Conservation (phyloP, 2,329 filamentous ascomycete genomes). For the Fusarium sublunatum region DNA sequence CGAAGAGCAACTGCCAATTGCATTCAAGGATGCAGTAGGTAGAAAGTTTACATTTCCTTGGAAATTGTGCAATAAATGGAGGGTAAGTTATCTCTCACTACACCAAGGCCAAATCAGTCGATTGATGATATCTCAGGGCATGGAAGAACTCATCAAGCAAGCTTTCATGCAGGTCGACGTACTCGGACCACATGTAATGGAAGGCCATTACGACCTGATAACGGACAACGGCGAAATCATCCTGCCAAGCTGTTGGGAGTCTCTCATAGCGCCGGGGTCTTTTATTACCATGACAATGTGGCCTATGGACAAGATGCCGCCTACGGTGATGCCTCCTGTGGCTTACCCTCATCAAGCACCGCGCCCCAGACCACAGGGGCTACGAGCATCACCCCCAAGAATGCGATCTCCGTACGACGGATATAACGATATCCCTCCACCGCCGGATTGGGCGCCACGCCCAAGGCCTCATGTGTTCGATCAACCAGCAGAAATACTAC, state of each 20-base stretch:
- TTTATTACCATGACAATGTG: slow-evolving; percentile 64
- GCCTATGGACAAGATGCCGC: slow-evolving; percentile 58
- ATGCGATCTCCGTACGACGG: not conserved
- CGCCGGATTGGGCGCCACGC: too few relatives aligned
- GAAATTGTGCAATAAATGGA: slow-evolving; percentile 82
- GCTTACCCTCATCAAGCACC: not conserved
- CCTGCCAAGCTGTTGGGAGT: slow-evolving; percentile 79
- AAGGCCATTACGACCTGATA: slow-evolving; percentile 81
- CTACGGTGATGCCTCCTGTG: too few relatives aligned
- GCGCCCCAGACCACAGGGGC: not conserved
- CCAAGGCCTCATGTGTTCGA: too few relatives aligned
- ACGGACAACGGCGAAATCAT: slow-evolving; percentile 83
- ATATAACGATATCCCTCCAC: too few relatives aligned
- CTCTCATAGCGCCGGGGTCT: slow-evolving; percentile 76
- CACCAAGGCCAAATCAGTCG: too few relatives aligned
- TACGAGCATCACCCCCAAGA: not conserved
- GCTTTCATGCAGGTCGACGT: slow-evolving; percentile 81
- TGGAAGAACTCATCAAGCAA: slow-evolving; percentile 85
- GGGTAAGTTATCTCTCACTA: slow-evolving; percentile 62
- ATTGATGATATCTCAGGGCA: slow-evolving; percentile 65
- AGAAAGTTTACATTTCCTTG: slow-evolving; percentile 92
- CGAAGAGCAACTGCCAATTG: not conserved
- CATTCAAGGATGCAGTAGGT: slow-evolving; percentile 87
- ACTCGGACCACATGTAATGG: slow-evolving; percentile 77
- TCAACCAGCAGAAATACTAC: too few relatives aligned